Percentiles rank a stretch among this genome's conserved stretches.
Conservation (phyloP, 1,284 basidiomycete species). For the Caloboletus firmus region DNA sequence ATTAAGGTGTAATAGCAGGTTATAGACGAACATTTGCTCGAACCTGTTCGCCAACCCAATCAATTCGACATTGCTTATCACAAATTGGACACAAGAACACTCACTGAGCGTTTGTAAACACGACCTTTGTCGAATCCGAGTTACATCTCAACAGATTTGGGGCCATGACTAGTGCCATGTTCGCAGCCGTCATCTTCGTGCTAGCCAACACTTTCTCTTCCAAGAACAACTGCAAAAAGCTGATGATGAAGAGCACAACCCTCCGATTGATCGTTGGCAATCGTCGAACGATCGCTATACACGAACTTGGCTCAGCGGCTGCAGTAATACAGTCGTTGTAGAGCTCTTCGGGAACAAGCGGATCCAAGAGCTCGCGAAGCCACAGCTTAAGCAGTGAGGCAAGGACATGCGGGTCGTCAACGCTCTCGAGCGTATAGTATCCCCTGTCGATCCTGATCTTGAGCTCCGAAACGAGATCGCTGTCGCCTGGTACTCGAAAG, state of each 20-base stretch:
- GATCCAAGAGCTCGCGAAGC: constrained; percentile 87
- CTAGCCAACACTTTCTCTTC: constrained; percentile 66
- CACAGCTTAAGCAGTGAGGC: constrained; percentile 89
- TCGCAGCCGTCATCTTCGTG: constrained; percentile 87
- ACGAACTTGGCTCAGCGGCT: constrained; percentile 64
- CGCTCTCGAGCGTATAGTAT: constrained; percentile 83
- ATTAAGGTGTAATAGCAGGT: constrained; percentile 76
- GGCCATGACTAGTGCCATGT: constrained; percentile 81
- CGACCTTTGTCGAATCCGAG: constrained; percentile 79
- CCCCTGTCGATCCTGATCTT: constrained; percentile 88
- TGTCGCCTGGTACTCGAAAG: constrained; percentile 87
- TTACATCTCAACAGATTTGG: constrained; percentile 84
- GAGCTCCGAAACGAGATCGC: constrained; percentile 80
- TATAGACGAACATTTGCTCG: constrained; percentile 85
- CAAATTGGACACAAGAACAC: constrained; percentile 33
- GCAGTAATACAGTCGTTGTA: constrained; percentile 83
- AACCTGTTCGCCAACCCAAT: constrained; percentile 47
- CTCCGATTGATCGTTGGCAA: constrained; percentile 83
- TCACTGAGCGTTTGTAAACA: constrained; percentile 86
- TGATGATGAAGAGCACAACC: constrained; percentile 83
- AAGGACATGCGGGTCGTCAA: constrained; percentile 86
- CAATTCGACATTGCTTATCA: constrained; percentile 4
- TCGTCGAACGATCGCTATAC: constrained; percentile 70
- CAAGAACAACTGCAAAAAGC: constrained; percentile 86
- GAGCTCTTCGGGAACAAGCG: constrained; percentile 82